Percentiles rank a stretch among this genome's conserved stretches.
Conservation (phyloP, 495 filamentous ascomycete genomes). For the Elasticomyces elasticus region DNA sequence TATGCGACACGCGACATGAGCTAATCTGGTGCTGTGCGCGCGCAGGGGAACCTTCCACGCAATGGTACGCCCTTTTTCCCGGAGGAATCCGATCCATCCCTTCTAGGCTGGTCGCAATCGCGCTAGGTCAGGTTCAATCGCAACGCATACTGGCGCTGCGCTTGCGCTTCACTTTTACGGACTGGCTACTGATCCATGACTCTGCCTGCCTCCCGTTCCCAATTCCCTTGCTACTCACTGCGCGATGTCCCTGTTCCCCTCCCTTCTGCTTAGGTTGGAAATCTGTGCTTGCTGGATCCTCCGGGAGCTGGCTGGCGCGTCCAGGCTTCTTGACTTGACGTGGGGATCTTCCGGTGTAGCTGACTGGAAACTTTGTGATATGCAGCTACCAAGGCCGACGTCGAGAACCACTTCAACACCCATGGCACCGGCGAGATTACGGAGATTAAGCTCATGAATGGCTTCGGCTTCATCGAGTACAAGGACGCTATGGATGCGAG, state of each 20-base stretch:
- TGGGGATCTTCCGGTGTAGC: conserved; percentile 22
- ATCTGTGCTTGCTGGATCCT: conserved; percentile 8
- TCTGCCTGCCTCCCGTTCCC: no score
- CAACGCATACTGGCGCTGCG: conserved; percentile 1
- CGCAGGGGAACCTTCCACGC: conserved; percentile 94
- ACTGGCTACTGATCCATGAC: conserved; percentile 11
- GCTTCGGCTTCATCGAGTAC: conserved; percentile 98
- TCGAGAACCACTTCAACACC: conserved; percentile 89
- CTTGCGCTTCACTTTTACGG: conserved; percentile 10
- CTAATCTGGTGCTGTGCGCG: conserved; percentile 86
- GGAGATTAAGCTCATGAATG: conserved; percentile 99
- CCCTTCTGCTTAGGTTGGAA: no score
- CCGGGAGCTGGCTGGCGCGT: conserved; percentile 17
- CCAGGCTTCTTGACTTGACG: conserved; percentile 3
- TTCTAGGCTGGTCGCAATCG: background rate
- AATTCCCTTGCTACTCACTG: background rate
- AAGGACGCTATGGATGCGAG: conserved; percentile 94
- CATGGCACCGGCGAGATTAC: conserved; percentile 95
- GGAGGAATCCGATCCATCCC: background rate
- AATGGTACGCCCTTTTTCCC: conserved; percentile 61
- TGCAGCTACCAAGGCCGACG: conserved; percentile 87
- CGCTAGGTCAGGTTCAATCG: background rate
- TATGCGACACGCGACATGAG: conserved; percentile 28
- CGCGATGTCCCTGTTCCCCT: background rate
- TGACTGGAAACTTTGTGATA: conserved; percentile 29